phyloP scores from a whole-genome alignment of 1,139 yeast species.

The Suhomyces terraborum region DNA sequence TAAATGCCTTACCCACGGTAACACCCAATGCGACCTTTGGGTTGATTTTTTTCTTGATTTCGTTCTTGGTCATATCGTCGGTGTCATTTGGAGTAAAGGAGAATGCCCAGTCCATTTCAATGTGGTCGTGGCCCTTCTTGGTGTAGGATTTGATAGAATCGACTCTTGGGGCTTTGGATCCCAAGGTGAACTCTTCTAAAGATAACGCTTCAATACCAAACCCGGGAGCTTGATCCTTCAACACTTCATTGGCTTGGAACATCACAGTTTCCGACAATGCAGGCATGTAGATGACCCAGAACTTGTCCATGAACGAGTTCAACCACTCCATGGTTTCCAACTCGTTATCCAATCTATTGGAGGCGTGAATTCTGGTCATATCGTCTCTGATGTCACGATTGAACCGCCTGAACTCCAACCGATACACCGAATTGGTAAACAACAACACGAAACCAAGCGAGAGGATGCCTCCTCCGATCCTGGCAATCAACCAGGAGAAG shows the following conservation, averaged over 20 bases:
- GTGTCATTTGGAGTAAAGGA: slow-evolving; percentile 80
- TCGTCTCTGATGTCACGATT: slow-evolving; percentile 74
- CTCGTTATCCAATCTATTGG: slow-evolving; percentile 60
- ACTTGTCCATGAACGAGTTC: slow-evolving; percentile 71
- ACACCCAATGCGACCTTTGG: slow-evolving; percentile 82
- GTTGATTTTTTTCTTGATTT: slow-evolving; percentile 66
- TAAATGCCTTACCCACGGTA: slow-evolving; percentile 75
- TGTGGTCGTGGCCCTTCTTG: slow-evolving; percentile 61
- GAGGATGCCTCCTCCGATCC: slow-evolving; percentile 57
- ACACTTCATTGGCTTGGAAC: slow-evolving; percentile 61
- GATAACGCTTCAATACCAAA: slow-evolving; percentile 74
- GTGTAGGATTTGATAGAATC: slow-evolving; percentile 72
- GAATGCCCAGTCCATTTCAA: slow-evolving; percentile 84
- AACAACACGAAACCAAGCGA: slow-evolving; percentile 59
- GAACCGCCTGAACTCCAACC: slow-evolving; percentile 71
- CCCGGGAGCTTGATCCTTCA: slow-evolving; percentile 77
- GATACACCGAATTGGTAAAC: slow-evolving; percentile 64
- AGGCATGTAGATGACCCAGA: slow-evolving; percentile 88
- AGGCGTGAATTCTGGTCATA: slow-evolving; percentile 60
- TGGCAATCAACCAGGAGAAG: slow-evolving; percentile 65
- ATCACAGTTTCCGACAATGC: slow-evolving; percentile 76
- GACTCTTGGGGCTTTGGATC: slow-evolving; percentile 76
- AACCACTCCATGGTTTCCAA: slow-evolving; percentile 80
- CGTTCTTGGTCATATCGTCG: slow-evolving; percentile 77
- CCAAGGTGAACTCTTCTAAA: slow-evolving; percentile 75